Evolutionary conservation across 371 early-diverging fungal species (phyloP), one percentile per base, ranked within the genome.

Genomic region (Lichtheimia corymbifera): DNA sequence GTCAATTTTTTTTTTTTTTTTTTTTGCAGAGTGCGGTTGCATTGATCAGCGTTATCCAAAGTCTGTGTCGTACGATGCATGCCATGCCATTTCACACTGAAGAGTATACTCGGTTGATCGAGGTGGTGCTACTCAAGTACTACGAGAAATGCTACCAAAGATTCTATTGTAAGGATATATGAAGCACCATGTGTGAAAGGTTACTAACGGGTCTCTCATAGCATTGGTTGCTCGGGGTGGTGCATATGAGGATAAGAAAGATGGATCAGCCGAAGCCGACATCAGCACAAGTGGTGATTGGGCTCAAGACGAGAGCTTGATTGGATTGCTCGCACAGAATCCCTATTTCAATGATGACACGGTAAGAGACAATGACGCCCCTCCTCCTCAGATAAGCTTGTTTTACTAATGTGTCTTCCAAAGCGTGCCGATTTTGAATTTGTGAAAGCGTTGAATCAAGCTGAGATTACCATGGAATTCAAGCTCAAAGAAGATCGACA

Each of bases 61-160:
- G 82, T 42, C 73, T 92, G 62, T 89, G 88, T 57, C 73, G 84
- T 7, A 87, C 90, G 30, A 77, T 93, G 63, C 86, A 82, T 53
- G 69, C 71, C 6, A 84, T 95, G 71, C 90, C 92, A 27, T 87
- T 87, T 51, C 92, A 93, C 67, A 79, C 85, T 4, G 85, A 87
- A 11, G 95, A 94, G 70, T 90, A 88, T 65, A 76, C 92, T 65
- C 77, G 82, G n/a, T 88, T 93, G 72, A 79, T 93, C 54, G 89
- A 92, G 61, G 80, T 87, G 56, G 81, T 93, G 5, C 58, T 90
- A 17, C 65, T 84, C 40, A 88, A 86, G 58, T 95, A 85, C 65
- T 90, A 88, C 60, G 95, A 94, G 50, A 88, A 88, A 69, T 91
- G 92, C 58, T 77, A 79, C 43, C 76, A 81, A 35, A 67, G 89